phyloP scores from a whole-genome alignment of 305 asterid genomes.

The Rubia peregrina region DNA sequence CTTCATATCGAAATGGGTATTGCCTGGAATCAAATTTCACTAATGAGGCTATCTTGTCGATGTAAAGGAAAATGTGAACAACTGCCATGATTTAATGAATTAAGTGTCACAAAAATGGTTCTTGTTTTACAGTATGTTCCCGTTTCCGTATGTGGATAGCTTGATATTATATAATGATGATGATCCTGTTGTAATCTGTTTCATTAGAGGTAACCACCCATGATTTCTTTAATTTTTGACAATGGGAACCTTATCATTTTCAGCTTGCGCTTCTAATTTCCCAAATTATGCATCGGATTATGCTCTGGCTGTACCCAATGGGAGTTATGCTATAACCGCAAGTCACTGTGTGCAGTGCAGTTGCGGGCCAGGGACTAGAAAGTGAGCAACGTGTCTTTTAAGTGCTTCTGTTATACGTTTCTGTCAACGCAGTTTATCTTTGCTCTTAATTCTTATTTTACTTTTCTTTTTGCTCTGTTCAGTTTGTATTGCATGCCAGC shows the following conservation, averaged over 20 bases:
- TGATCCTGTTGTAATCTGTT: neutral
- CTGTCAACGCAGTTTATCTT: neutral
- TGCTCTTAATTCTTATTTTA: neutral
- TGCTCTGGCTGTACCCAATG: conserved; percentile 86
- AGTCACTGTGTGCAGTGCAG: conserved; percentile 95
- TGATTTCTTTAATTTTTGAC: conserved; percentile 6
- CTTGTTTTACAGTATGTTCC: neutral
- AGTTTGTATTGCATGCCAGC: conserved; percentile 93
- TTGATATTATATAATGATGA: neutral
- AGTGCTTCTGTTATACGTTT: neutral
- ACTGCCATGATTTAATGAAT: neutral
- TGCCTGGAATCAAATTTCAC: neutral
- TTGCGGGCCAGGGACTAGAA: conserved; percentile 84
- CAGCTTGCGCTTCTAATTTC: conserved; percentile 95
- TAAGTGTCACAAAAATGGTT: neutral
- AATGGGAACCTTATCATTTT: conserved; percentile 14
- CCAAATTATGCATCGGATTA: conserved; percentile 65
- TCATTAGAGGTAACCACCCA: neutral
- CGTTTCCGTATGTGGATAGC: neutral
- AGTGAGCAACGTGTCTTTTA: conserved; percentile 42
- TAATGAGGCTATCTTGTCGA: neutral
- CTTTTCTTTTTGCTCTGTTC: conserved; percentile 22
- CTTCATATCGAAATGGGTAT: neutral
- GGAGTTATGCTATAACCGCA: conserved; percentile 85
- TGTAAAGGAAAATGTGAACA: neutral